Base-by-base conservation (phyloP, 495 filamentous ascomycete species). In the Aspergillus sclerotiicarbonarius region DNA sequence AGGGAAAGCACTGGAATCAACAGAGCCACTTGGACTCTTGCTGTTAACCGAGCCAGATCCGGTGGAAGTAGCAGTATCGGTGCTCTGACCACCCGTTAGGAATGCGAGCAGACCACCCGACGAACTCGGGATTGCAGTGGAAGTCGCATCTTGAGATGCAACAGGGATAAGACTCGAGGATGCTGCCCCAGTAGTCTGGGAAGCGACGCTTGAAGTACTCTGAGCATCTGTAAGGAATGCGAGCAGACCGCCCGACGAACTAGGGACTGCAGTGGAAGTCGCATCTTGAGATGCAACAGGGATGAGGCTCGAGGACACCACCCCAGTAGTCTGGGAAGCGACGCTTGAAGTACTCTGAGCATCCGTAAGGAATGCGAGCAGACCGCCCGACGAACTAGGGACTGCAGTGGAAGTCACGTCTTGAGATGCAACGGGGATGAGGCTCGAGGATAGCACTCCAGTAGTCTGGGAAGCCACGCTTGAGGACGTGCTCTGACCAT, bases 1-100 rank as follows among this genome's bases (percentile, higher is more conserved):
- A n/a, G 31, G 12, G 44, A 39, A 29, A 31, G n/a, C 12, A 19
- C 48, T 29, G 33, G 52, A n/a, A 33, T 45, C 43, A 29, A 44
- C 16, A 18, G 43, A 32, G 12, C 33, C 6, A 31, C 51, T 54
- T 44, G 56, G 20, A 58, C 47, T 50, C 13, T 29, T 12, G 47
- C 25, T 31, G 10, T 4, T 16, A 6, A n/a, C 47, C 8, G 30
- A 3, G 41, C 25, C 8, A 25, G 33, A 13, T 45, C 57, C 32
- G 44, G 46, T 30, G 46, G 46, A 49, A 9, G 46, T 21, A 30
- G 9, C 50, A 21, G 54, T 43, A 10, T 18, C 30, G 21, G 46
- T 31, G 10, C 46, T 20, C 8, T 20, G 12, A n/a, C 10, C 2
- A 20, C 15, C 25, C 3, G 46, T 29, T 4, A 49, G 9, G 9